Conservation (phyloP, 805 yeast genomes). For the Candida hungchunana region DNA sequence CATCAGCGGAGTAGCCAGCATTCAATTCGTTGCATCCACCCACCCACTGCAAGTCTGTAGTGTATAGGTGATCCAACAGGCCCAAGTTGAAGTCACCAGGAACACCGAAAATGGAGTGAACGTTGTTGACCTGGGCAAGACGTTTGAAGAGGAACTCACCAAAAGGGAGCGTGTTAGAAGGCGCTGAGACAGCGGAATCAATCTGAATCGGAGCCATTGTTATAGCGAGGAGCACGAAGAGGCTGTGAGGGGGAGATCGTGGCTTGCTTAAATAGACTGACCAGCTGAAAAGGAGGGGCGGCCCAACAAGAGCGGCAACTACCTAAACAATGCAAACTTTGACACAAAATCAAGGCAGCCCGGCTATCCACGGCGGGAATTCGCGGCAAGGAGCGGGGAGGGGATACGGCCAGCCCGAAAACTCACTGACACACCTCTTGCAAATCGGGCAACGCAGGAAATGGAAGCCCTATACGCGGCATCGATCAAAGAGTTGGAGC, state of each 20-base stretch:
- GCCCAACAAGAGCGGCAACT: no score
- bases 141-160: slow-evolving; percentile 66
- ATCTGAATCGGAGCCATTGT: slow-evolving; percentile 15
- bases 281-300: no score
- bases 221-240: no score
- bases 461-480: slow-evolving; percentile 7
- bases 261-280: no score
- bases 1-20: slow-evolving; percentile 89
- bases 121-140: slow-evolving; percentile 45
- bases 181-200: neutral
- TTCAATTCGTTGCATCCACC: slow-evolving; percentile 89
- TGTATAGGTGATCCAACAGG: slow-evolving; percentile 63
- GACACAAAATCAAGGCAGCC: slow-evolving; percentile 5
- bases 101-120: slow-evolving; percentile 66
- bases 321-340: neutral
- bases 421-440: no score
- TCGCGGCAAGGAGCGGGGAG: slow-evolving; percentile 1
- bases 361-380: slow-evolving; percentile 5
- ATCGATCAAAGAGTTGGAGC: slow-evolving; percentile 2
- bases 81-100: slow-evolving; percentile 76
- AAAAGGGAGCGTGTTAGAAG: slow-evolving; percentile 36
- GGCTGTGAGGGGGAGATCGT: no score
- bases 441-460: slow-evolving; percentile 34
- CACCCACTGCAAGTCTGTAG: slow-evolving; percentile 57
- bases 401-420: no score